phyloP scores from a whole-genome alignment of 2,329 filamentous ascomycete genomes.

The Elsinoe arachidis region DNA sequence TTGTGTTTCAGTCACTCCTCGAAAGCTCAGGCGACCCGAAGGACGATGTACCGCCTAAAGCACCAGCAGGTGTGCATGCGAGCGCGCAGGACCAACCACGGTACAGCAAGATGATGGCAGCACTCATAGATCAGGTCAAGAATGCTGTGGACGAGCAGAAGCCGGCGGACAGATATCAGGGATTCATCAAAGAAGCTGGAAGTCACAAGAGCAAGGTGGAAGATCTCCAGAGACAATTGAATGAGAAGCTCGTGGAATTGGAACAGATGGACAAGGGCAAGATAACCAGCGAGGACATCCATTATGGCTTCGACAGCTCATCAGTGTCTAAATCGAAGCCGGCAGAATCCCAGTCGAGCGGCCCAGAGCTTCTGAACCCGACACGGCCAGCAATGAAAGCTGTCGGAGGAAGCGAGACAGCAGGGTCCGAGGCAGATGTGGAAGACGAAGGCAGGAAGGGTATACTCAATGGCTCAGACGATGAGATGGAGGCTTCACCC shows the following conservation, averaged over 20 bases:
- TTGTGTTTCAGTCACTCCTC: constrained; percentile 84
- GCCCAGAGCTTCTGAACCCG: constrained; percentile 58
- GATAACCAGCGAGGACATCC: constrained; percentile 86
- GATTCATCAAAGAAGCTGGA: constrained; percentile 70
- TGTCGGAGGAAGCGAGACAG: constrained; percentile 40
- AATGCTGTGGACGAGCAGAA: constrained; percentile 67
- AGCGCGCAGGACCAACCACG: constrained; percentile 67
- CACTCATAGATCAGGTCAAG: constrained; percentile 89
- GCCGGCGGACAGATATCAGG: constrained; percentile 57
- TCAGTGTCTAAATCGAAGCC: constrained; percentile 54
- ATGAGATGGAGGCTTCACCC: constrained; percentile 65
- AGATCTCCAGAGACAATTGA: constrained; percentile 65
- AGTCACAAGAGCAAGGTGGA: constrained; percentile 70
- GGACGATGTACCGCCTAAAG: constrained; percentile 65
- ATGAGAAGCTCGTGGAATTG: constrained; percentile 65
- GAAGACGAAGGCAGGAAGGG: constrained; percentile 43
- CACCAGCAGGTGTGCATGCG: constrained; percentile 70
- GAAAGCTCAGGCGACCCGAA: constrained; percentile 64
- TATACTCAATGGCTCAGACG: constrained; percentile 49
- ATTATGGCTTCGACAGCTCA: constrained; percentile 85
- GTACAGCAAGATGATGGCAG: constrained; percentile 98
- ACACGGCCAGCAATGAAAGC: constrained; percentile 31
- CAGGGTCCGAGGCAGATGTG: constrained; percentile 54
- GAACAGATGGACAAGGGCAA: constrained; percentile 79
- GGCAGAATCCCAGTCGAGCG: constrained; percentile 16